A percentile compares a stretch with the other conserved stretches of the same genome.
Evolutionary conservation across 495 filamentous ascomycete genomes (phyloP).

Genomic region (Letharia lupina): DNA sequence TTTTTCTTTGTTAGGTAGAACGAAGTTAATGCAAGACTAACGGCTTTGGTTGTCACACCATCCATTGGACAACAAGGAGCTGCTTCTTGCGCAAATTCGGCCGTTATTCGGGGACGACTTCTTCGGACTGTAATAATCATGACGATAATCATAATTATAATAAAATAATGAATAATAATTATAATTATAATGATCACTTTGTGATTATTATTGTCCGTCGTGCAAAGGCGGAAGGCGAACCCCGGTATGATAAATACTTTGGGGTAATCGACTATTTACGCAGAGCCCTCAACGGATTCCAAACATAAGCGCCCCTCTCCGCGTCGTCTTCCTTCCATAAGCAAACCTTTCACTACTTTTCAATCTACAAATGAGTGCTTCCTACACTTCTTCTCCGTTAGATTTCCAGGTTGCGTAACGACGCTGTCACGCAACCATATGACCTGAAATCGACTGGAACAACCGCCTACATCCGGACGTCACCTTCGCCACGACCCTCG

Average conservation of each 20-base stretch:
- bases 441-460: not conserved
- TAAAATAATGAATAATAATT: not conserved
- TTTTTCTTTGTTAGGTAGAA: not conserved
- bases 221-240: not conserved
- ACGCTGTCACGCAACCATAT: not conserved
- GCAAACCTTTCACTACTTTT: not conserved
- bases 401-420: not conserved
- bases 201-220: not conserved
- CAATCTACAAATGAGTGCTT: not conserved
- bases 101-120: not conserved
- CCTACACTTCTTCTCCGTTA: not conserved
- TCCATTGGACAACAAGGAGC: not conserved
- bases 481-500: constrained; percentile 9
- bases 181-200: not conserved
- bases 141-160: not conserved
- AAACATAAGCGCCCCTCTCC: not conserved
- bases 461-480: not conserved
- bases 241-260: not conserved
- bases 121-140: not conserved
- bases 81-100: not conserved
- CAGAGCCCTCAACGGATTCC: not conserved
- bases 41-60: not conserved
- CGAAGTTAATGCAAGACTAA: not conserved
- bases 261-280: not conserved
- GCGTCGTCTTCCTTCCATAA: not conserved